Evolutionary conservation across 257 asterid species (phyloP), one percentile per base, ranked within the genome.

Genomic region (Fraxinus pennsylvanica): DNA sequence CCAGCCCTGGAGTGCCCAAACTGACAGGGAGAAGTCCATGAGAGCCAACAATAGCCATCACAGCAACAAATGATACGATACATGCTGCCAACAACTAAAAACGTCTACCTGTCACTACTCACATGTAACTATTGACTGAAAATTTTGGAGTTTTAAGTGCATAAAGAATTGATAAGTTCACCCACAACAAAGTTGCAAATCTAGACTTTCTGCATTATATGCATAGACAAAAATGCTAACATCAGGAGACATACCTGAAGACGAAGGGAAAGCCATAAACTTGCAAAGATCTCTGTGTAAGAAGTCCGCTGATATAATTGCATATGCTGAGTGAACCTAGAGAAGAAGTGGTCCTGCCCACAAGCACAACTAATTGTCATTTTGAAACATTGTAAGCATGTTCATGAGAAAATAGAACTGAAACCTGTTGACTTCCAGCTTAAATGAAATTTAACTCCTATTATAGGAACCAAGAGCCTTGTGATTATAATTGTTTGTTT

Each of bases 1-100:
- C 99, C 98, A 95, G 92, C 54, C 98, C 98, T 9, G 98, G 97
- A 79, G 99, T 95, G 41, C 98, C 98, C 78, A 95, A 83, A 87
- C 72, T 86, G 84, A 95, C 45, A 9, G 96, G 98, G 73, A 95
- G 83, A 79, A 87, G 80, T 71, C 88, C 92, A 30, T 86, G 92
- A 63, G 94, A 79, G 80, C 97, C 99, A 35, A 93, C 71, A 81
- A 95, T 91, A 80, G 98, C 93, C 99, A 89, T 90, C 88, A 95
- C 92, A 27, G 98, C 97, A 29, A 95, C 90, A 88, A 91, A 95
- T 14, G 98, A 91, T 72, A 95, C 92, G 5, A 95, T 81, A 85
- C 90, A 86, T 71, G 99, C 96, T 85, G 98, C 99, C 88, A 95
- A 84, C 85, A 89, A 82, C 98, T 93, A 78, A 61, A 79, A 80